A percentile compares a stretch with the other conserved stretches of the same genome.
phyloP scores from a whole-genome alignment of 441 rosid species.

The Melastoma candidum region DNA sequence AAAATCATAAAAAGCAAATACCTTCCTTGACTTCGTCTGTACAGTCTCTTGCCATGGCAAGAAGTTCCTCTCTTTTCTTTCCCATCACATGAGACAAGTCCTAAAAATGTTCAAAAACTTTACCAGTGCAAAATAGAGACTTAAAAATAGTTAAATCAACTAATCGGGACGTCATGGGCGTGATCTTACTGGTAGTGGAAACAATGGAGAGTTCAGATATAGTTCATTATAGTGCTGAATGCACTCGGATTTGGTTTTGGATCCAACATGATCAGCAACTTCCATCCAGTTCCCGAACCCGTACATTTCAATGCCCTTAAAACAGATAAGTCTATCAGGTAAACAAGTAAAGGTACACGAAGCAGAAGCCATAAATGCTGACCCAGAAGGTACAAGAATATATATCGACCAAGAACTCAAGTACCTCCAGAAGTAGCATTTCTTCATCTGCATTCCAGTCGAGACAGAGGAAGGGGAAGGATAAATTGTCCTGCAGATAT shows the following conservation, averaged over 20 bases:
- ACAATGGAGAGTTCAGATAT: slow-evolving; percentile 75
- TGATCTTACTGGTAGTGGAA: slow-evolving; percentile 74
- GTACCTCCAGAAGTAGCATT: slow-evolving; percentile 86
- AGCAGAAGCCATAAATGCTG: slow-evolving; percentile 6
- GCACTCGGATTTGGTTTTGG: slow-evolving; percentile 69
- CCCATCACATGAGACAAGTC: slow-evolving; percentile 46
- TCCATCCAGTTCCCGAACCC: slow-evolving; percentile 96
- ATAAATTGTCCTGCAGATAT: slow-evolving; percentile 68
- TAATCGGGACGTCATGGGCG: too few species aligned
- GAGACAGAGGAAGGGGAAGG: slow-evolving; percentile 75
- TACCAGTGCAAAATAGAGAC: neutral
- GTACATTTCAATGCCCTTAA: slow-evolving; percentile 88
- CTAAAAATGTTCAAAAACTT: slow-evolving; percentile 21
- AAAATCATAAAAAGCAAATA: neutral
- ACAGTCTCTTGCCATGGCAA: slow-evolving; percentile 18
- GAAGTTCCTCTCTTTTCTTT: slow-evolving; percentile 22
- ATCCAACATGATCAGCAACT: slow-evolving; percentile 84
- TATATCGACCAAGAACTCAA: slow-evolving; percentile 6
- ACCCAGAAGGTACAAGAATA: neutral
- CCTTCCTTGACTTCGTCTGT: slow-evolving; percentile 16
- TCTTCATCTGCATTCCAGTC: slow-evolving; percentile 99
- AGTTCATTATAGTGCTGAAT: slow-evolving; percentile 63
- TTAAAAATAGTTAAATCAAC: neutral
- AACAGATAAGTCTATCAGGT: slow-evolving; percentile 17
- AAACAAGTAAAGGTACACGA: slow-evolving; percentile 17